Evolutionary conservation across 1,284 basidiomycete species (phyloP), one percentile per base, ranked within the genome.

Genomic region (Ceratobasidium papillatum): DNA sequence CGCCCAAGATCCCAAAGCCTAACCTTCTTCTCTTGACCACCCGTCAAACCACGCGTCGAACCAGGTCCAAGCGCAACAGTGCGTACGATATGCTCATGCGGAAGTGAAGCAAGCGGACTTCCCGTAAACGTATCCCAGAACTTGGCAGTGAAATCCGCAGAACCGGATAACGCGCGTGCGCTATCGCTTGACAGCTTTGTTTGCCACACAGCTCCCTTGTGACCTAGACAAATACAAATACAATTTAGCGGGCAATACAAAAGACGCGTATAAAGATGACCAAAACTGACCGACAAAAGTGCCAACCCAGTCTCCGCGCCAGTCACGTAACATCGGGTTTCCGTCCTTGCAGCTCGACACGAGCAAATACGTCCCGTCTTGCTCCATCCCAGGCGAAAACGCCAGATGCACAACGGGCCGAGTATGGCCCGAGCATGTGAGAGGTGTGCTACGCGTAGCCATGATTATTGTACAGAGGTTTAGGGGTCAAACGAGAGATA

Each of bases 171-270:
- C 11, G 97, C 98, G 79, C 91, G 88, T 25, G 94, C 89, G 52
- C 92, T 88, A 82, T 96, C 94, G 22, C 87, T 85, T n/a, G 93
- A 95, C 75, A 99, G 89, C 83, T 98, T 98, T 68, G 94, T 94
- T 75, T 92, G 92, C 97, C 98, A 99, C 4, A 99, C 98, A 5
- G 98, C 98, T 76, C 97, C 97, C 83, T 99, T 99, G 85, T 99
- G 97, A 1, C 96, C 86, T 83, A 78, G 11, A 3, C 36, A 73
- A 25, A 74, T 62, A 54, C 30, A 41, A 49, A 56, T 22, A 36
- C 22, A 36, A 9, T 36, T 58, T 69, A 30, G 19, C 11, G 19
- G 7, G 30, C 22, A 2, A 41, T 34, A 32, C 2, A 19, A 38
- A 22, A 32, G 43, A 9, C 14, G n/a, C 19, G 74, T n/a, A 32